Conservation (phyloP, 495 filamentous ascomycete species). For the Aspergillus asperescens region DNA sequence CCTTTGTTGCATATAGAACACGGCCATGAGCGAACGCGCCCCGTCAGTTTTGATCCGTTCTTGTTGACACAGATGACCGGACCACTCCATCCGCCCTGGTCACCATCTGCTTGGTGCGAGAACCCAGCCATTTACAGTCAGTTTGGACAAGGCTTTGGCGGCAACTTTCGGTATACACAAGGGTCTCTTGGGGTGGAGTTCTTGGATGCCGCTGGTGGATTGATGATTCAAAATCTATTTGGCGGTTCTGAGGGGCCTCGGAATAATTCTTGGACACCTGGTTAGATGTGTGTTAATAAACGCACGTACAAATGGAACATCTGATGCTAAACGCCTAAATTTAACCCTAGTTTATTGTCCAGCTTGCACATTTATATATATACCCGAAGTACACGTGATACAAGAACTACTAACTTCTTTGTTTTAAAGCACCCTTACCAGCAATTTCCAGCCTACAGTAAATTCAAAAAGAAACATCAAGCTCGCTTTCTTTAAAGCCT, state of each 20-base stretch:
- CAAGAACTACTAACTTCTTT: too few species aligned
- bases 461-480: too few species aligned
- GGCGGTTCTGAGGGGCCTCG: slow-evolving; percentile 10
- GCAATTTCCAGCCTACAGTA: too few species aligned
- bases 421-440: too few species aligned
- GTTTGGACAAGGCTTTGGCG: slow-evolving; percentile 10
- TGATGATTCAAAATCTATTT: slow-evolving; percentile 25
- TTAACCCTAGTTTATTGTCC: not conserved
- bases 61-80: not conserved
- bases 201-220: slow-evolving; percentile 20
- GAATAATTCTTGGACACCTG: not conserved
- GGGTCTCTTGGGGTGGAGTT: slow-evolving; percentile 18
- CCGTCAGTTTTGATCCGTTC: not conserved
- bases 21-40: not conserved
- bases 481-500: too few species aligned
- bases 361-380: too few species aligned
- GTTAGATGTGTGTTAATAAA: not conserved
- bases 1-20: not conserved
- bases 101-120: not conserved
- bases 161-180: slow-evolving; percentile 14
- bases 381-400: too few species aligned
- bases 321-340: not conserved
- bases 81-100: not conserved
- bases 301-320: not conserved
- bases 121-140: slow-evolving; percentile 10